Evolutionary conservation across 805 yeast genomes (phyloP), one percentile per base, ranked within the genome.

Genomic region (Lachancea dasiensis): DNA sequence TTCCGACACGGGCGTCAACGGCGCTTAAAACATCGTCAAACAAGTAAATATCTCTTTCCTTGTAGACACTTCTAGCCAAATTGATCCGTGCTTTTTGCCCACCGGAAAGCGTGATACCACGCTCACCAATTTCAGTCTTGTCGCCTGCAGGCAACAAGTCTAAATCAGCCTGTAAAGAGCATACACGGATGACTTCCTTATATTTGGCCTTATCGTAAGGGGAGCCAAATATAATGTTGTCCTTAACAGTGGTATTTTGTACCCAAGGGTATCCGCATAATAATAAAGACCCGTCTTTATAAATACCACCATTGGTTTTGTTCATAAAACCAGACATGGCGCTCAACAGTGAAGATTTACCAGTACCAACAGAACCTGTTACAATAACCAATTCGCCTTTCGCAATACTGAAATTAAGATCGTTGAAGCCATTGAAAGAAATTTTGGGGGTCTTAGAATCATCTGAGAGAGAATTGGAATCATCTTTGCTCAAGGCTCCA

Each of bases 1-100:
- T 69, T 5, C 86, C 86, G 32, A 81, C 87, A 47, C 79, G 76
- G 25, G 85, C 85, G 56, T 81, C 87, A 13, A 81, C 87, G 5
- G 89, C 87, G 55, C 80, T 72, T 31, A 81, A 65, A 14, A 81
- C 82, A 52, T 81, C 89, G 52, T 81, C 89, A 38, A 81, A 56
- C 38, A 81, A 54, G 31, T 78, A 64, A 10, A 80, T 76, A 46
- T 79, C 81, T 10, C 68, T 69, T 22, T 74, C 64, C 6, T 75
- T 70, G 50, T 81, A 81, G 3, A 79, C 81, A 3, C 85, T 78
- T 50, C 89, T 66, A 9, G 87, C 89, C 44, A 81, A 62, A 45
- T 73, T 69, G 37, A 81, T 66, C 48, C 89, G 68, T 1, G 86
- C 85, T 58, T 80, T 81, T 52, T 81, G 89, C 22, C 89, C 89